Conservation (phyloP, 2,329 filamentous ascomycete species). For the Zymoseptoria crescenta region DNA sequence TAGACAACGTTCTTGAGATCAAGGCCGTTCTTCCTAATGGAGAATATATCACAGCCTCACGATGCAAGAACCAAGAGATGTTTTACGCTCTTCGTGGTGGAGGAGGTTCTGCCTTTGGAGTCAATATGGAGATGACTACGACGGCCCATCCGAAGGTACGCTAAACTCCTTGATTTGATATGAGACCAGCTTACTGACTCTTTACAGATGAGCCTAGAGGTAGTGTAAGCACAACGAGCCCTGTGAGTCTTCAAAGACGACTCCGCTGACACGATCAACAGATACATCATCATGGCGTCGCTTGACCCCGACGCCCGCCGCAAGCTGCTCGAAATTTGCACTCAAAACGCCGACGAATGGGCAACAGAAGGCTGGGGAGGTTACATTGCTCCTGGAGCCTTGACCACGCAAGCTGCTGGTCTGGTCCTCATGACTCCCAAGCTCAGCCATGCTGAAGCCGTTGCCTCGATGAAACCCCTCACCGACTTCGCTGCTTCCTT, state of each 20-base stretch:
- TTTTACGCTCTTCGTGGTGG: conserved; percentile 46
- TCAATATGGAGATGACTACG: conserved; percentile 15
- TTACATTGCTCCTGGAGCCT: conserved; percentile 11
- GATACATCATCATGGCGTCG: conserved; percentile 10
- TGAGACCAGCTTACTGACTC: background rate
- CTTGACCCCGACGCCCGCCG: conserved; percentile 4
- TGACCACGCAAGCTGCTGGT: background rate
- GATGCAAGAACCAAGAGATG: conserved; percentile 41
- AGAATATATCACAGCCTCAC: conserved; percentile 19
- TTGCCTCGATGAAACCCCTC: conserved; percentile 2
- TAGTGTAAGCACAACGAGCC: background rate
- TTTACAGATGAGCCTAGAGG: background rate
- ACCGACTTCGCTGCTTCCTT: conserved; percentile 1
- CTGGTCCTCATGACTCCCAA: conserved; percentile 8
- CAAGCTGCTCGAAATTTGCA: conserved; percentile 10
- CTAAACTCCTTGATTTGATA: background rate
- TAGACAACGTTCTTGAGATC: conserved; percentile 21
- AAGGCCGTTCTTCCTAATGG: conserved; percentile 20
- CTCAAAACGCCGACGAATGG: conserved; percentile 12
- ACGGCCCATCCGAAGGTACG: conserved; percentile 10
- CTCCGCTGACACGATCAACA: background rate
- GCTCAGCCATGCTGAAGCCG: conserved; percentile 1
- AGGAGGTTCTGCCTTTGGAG: conserved; percentile 35
- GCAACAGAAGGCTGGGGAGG: conserved; percentile 13
- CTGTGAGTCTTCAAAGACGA: conserved; percentile 5